Percentiles rank a stretch among this genome's conserved stretches.
These are phyloP conservation scores for Rubia peregrina DNA, from an alignment of 305 asterid species.

Conservation along the genomic window DNA sequence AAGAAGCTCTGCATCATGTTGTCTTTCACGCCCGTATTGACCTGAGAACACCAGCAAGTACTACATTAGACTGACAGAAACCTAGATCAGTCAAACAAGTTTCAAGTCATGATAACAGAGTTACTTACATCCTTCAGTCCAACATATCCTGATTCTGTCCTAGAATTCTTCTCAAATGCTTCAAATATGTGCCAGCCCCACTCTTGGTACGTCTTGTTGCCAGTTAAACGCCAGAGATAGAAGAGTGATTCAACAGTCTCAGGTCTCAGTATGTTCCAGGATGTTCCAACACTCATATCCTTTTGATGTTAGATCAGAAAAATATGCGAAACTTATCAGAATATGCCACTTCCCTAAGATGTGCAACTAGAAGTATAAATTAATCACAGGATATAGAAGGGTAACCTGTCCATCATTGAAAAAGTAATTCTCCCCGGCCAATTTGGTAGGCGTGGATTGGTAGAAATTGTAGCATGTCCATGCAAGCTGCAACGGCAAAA, in stretches of 20 bases:
- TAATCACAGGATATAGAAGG: constrained; percentile 5
- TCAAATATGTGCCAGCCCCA: constrained; percentile 99
- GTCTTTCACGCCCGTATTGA: constrained; percentile 89
- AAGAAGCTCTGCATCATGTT: constrained; percentile 99
- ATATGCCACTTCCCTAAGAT: constrained; percentile 6
- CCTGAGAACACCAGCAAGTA: constrained; percentile 42
- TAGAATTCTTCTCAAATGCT: constrained; percentile 97
- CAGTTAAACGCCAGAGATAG: constrained; percentile 96
- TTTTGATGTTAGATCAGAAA: constrained; percentile 7
- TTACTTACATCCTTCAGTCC: constrained; percentile 91
- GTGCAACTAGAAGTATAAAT: neutral
- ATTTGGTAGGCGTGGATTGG: constrained; percentile 87
- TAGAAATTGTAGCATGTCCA: constrained; percentile 99
- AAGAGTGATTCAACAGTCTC: constrained; percentile 98
- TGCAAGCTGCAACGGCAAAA: constrained; percentile 60
- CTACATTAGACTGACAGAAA: constrained; percentile 4
- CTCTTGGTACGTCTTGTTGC: constrained; percentile 93
- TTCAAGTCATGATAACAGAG: constrained; percentile 6
- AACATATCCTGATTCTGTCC: constrained; percentile 82
- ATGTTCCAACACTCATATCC: constrained; percentile 86
- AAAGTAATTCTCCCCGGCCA: constrained; percentile 97
- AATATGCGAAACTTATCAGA: constrained; percentile 1
- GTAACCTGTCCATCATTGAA: constrained; percentile 64
- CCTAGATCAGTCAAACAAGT: neutral
- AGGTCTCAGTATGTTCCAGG: constrained; percentile 99